Evolutionary conservation across 2,329 filamentous ascomycete species (phyloP), one percentile per base, ranked within the genome.

Genomic region (Ophiostoma sp.): DNA sequence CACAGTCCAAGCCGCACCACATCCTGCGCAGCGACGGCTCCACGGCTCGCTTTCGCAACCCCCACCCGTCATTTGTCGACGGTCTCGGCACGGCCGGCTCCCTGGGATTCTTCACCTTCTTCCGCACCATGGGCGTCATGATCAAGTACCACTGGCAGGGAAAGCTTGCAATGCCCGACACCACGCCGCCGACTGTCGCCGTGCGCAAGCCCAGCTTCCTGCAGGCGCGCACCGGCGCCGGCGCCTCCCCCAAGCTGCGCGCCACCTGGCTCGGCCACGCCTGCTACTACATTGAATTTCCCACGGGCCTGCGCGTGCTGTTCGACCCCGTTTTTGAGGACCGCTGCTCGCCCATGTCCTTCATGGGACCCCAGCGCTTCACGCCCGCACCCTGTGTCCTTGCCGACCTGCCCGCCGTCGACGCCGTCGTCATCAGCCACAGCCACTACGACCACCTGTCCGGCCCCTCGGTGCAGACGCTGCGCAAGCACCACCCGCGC

Each of bases 261-360:
- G 92, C 94, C 44, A 98, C 94, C 57, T 97, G 94, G 94, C 87
- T 98, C 2, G 94, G 94, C 48, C 94, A 98, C 79, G 94, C 94
- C 3, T 97, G 93, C 81, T 97, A 93, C 81, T 94, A 92, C 76
- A 87, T 96, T 75, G 94, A 97, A 79, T 97, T 94, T 76, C 93
- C 93, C 1, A 85, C 86, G 17, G 94, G 94, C 0, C 83, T 98
- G 69, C 89, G 94, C 69, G 92, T 96, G 3, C 86, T 98, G 3
- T 97, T 97, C 78, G 94, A 97, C 76, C 94, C 94, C 1, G 94
- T 97, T 44, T 96, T 97, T 74, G 92, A 94, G 77, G 88, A 93
- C 73, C 88, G 92, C 75, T 97, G 94, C 80, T 89, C 90, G 39
- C 94, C 94, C 0, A 83, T 94, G 74, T 44, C 83, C 52, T 88